Evolutionary conservation across 208 protist species (phyloP).

Genomic region (Novymonas esmeraldas): DNA sequence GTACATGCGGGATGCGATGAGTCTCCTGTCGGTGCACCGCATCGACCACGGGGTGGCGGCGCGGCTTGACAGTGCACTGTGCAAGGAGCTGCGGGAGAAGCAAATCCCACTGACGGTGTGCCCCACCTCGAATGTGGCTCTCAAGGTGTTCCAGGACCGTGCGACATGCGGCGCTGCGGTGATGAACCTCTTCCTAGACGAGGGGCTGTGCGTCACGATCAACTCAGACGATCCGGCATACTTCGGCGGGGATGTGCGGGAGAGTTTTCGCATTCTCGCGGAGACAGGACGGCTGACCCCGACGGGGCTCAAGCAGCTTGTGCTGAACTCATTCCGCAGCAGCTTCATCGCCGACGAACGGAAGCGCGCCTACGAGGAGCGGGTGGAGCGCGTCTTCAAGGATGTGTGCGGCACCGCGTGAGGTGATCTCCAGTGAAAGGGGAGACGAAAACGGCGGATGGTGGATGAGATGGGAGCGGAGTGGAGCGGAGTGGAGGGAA

Average conservation of each 20-base stretch:
- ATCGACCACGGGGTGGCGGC: constrained; percentile 56
- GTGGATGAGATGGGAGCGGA: too few species aligned
- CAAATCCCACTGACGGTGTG: constrained; percentile 54
- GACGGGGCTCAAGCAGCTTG: constrained; percentile 37
- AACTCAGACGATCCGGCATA: constrained; percentile 72
- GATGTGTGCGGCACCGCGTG: constrained; percentile 19
- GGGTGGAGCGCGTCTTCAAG: constrained; percentile 31
- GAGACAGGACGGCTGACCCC: constrained; percentile 33
- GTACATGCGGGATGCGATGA: constrained; percentile 36
- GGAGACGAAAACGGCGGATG: not conserved
- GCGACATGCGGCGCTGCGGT: constrained; percentile 25
- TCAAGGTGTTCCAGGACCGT: constrained; percentile 39
- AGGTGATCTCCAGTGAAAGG: too few species aligned
- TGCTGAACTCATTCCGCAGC: constrained; percentile 39
- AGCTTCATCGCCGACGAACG: constrained; percentile 36
- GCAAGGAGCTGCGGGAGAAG: constrained; percentile 17
- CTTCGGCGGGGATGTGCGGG: constrained; percentile 53
- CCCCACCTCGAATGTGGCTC: constrained; percentile 55
- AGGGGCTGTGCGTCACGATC: constrained; percentile 47
- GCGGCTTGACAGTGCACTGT: constrained; percentile 32
- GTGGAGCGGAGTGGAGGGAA: not conserved
- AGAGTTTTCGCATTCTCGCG: constrained; percentile 43
- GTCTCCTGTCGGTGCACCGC: constrained; percentile 41
- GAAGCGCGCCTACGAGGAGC: constrained; percentile 34
- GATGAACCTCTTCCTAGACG: constrained; percentile 29